Base-by-base conservation (phyloP, 2,329 filamentous ascomycete species). In the Ophiocordyceps robertsii region DNA sequence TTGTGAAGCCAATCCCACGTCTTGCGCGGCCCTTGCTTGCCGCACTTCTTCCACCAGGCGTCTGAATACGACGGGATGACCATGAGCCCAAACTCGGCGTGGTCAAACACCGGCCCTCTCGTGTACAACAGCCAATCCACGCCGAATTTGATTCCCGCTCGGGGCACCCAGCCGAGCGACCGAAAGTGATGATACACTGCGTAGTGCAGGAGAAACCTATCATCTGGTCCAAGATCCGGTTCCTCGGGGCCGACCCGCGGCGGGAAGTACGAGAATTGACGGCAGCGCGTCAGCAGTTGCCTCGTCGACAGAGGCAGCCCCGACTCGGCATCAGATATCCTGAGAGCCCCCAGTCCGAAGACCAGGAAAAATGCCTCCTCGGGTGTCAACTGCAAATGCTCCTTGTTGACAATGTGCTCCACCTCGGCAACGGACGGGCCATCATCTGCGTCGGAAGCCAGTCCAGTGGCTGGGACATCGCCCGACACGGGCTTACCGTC, bases 101-200 rank as follows among this genome's bases (percentile, higher is more conserved):
- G 92, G 19, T 87, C 80, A 59, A 98, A 96, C 0, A 92, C 90
- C 0, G 92, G 92, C 0, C 92, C 92, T 17, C 88, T 82, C 44
- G 87, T 81, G 63, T 98, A 98, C 8, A 98, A 73, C n/a, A 98
- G 68, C 68, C 86, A 95, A 60, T 98, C 92, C 10, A 88, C 84
- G 19, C 85, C 86, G 53, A 98, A 98, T 57, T 98, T 98, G 58
- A 94, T 81, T 31, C 92, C 93, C 6, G 84, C 80, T 13, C 93
- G 82, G 1, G 93, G 83, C 1, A 95, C 86, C 90, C 92, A 98
- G 21, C 92, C 92, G 0, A 96, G 70, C 0, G 88, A 94, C 32
- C 92, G 82, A 65, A 95, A 98, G 59, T 98, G 90, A 57, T 98
- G 92, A 59, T 95, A 98, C 16, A 86, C 86, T 12, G 79, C 80